Conservation (phyloP, 2,329 filamentous ascomycete genomes). For the Calonectria hongkongensis region DNA sequence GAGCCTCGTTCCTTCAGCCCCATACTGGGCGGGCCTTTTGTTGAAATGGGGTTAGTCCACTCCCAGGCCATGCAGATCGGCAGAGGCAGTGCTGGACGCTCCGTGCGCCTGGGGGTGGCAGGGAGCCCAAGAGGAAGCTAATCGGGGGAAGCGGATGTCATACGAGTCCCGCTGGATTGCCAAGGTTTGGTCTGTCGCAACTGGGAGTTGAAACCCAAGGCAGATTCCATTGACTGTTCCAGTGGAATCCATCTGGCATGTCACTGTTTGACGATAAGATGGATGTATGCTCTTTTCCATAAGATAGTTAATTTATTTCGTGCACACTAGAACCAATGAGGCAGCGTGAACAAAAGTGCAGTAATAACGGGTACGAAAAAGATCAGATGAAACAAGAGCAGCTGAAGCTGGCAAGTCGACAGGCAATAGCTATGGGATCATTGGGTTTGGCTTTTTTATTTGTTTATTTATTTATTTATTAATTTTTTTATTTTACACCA, state of each 20-base stretch:
- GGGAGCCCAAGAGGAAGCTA: background rate
- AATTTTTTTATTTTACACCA: too few species aligned
- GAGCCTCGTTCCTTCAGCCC: background rate
- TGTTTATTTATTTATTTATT: too few species aligned
- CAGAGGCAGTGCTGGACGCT: conserved; percentile 13
- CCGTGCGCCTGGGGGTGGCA: conserved; percentile 18
- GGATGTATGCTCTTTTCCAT: background rate
- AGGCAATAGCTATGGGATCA: too few species aligned
- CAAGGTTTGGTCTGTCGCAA: background rate
- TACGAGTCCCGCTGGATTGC: conserved; percentile 6
- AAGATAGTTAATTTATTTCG: background rate
- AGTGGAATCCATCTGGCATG: background rate
- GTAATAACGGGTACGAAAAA: background rate
- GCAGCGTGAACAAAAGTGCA: too few species aligned
- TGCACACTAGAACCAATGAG: too few species aligned
- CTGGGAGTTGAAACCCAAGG: conserved; percentile 8
- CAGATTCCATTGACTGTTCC: background rate
- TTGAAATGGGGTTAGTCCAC: background rate
- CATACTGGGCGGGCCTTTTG: background rate
- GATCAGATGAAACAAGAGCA: background rate
- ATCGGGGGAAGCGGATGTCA: conserved; percentile 11
- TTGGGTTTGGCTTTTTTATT: background rate
- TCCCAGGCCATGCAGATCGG: background rate
- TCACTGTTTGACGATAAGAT: background rate
- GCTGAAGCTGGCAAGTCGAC: background rate